Conservation (phyloP, 2,329 filamentous ascomycete genomes). For the Colletotrichum sansevieriae region DNA sequence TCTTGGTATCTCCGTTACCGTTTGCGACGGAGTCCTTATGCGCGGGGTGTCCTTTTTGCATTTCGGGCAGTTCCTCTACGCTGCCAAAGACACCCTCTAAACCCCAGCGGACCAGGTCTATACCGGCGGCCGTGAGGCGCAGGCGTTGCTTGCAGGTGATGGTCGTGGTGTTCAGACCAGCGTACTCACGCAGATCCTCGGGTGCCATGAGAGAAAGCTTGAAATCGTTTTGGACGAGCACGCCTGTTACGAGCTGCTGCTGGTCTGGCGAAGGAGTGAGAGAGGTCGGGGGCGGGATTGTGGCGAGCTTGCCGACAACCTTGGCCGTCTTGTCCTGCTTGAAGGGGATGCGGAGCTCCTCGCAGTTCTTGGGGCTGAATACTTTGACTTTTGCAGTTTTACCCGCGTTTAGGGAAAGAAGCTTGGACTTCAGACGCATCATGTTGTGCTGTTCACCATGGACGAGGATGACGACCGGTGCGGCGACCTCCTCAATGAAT, state of each 20-base stretch:
- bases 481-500: constrained; percentile 94
- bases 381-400: constrained; percentile 89
- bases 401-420: constrained; percentile 89
- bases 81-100: constrained; percentile 94
- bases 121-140: constrained; percentile 86
- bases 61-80: constrained; percentile 77
- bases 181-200: constrained; percentile 95
- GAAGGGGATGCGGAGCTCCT: constrained; percentile 95
- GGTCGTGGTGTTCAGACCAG: constrained; percentile 94
- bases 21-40: constrained; percentile 54
- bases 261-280: constrained; percentile 49
- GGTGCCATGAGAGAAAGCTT: constrained; percentile 97
- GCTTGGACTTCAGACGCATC: constrained; percentile 95
- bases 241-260: constrained; percentile 80
- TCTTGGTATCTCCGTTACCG: constrained; percentile 52
- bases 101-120: constrained; percentile 93
- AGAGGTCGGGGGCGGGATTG: constrained; percentile 76
- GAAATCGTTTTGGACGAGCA: constrained; percentile 97
- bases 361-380: constrained; percentile 93
- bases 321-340: constrained; percentile 95
- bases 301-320: constrained; percentile 92
- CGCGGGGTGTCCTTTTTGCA: constrained; percentile 53
- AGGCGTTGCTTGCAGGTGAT: constrained; percentile 94
- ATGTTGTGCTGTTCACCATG: constrained; percentile 98
- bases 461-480: constrained; percentile 95